Evolutionary conservation across 2,329 filamentous ascomycete species (phyloP).

Genomic region (Ambrosiella beaveri): DNA sequence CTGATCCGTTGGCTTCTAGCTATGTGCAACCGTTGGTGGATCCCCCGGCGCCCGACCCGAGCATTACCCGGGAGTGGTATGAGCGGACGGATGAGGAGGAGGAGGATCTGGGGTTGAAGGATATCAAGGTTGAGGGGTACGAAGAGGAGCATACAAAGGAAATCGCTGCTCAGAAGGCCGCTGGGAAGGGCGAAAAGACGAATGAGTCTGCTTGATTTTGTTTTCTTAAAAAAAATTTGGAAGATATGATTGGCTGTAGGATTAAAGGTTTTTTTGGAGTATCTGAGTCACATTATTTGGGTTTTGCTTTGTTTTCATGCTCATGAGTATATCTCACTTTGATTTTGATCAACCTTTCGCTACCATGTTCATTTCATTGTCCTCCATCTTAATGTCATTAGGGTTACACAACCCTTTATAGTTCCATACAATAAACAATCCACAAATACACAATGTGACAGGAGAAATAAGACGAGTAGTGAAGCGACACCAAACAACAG

Average conservation of each 20-base stretch:
- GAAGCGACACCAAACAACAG: background rate
- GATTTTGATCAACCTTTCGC: background rate
- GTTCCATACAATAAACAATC: background rate
- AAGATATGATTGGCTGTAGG: background rate
- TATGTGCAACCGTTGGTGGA: slow-evolving; percentile 86
- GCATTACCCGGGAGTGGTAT: slow-evolving; percentile 70
- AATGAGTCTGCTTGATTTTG: slow-evolving; percentile 5
- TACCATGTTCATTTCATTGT: background rate
- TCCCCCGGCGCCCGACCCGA: slow-evolving; percentile 50
- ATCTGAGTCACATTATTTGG: slow-evolving; percentile 3
- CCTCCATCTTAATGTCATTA: too few relatives aligned
- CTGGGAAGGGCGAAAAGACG: slow-evolving; percentile 16
- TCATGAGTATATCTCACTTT: background rate
- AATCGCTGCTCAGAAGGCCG: slow-evolving; percentile 26
- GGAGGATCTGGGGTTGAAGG: slow-evolving; percentile 74
- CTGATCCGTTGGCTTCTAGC: slow-evolving; percentile 79
- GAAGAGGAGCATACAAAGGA: slow-evolving; percentile 22
- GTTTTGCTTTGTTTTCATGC: slow-evolving; percentile 1
- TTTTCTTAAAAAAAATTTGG: background rate
- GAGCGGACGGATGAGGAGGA: slow-evolving; percentile 79
- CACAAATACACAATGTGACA: background rate
- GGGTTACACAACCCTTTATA: too few relatives aligned
- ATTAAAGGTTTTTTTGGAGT: slow-evolving; percentile 1
- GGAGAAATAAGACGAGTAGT: background rate
- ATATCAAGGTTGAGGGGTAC: slow-evolving; percentile 89